Conservation (phyloP, 805 yeast genomes). For the Blastobotrys chiropterorum region DNA sequence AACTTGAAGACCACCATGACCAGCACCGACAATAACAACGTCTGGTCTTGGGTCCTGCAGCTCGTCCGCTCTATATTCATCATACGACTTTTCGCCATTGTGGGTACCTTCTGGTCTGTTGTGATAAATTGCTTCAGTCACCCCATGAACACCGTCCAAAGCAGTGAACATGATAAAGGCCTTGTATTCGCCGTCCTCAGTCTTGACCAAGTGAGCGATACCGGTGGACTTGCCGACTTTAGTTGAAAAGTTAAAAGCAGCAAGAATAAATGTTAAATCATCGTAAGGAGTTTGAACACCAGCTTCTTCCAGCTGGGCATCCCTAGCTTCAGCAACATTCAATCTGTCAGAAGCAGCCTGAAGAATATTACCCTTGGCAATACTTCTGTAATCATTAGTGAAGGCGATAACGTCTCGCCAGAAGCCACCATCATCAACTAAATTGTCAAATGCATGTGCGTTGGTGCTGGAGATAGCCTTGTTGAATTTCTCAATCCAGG, state of each 20-base stretch:
- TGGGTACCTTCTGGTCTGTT: conserved; percentile 14
- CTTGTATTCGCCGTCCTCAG: conserved; percentile 6
- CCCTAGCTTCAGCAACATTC: background rate
- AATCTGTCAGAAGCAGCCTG: conserved; percentile 18
- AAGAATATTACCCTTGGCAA: conserved; percentile 16
- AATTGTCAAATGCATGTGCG: conserved; percentile 10
- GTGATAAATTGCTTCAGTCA: conserved; percentile 6
- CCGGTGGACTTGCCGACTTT: conserved; percentile 13
- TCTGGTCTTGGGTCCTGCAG: conserved; percentile 30
- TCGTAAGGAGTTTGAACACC: background rate
- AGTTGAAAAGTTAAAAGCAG: conserved; percentile 12
- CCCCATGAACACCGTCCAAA: conserved; percentile 15
- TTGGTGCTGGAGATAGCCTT: background rate
- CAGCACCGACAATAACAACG: conserved; percentile 44
- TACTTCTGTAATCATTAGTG: conserved; percentile 20
- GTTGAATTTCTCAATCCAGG: background rate
- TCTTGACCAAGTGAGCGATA: conserved; percentile 11
- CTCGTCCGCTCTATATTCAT: conserved; percentile 4
- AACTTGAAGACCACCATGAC: conserved; percentile 40
- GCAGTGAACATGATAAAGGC: conserved; percentile 16
- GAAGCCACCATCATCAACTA: conserved; percentile 13
- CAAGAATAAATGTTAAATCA: conserved; percentile 3
- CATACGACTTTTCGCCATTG: conserved; percentile 3
- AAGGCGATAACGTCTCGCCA: conserved; percentile 23
- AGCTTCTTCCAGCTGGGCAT: background rate